Percentiles rank a stretch among this genome's conserved stretches.
These are phyloP conservation scores for Sugiyamaella marilandica DNA, from an alignment of 805 yeast genomes.

Conservation along the genomic window DNA sequence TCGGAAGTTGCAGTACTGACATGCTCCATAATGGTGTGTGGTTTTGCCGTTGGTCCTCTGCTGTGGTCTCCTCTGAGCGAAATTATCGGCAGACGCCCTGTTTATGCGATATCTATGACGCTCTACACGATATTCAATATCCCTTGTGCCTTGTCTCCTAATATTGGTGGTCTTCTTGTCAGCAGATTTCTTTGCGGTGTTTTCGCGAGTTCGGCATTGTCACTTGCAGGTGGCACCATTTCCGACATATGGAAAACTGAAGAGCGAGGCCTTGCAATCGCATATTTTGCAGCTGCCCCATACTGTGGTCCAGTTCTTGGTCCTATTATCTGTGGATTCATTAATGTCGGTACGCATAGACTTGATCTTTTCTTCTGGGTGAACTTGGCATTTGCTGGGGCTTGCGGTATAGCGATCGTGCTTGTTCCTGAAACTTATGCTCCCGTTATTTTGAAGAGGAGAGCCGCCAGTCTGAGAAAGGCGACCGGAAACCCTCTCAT, in stretches of 20 bases:
- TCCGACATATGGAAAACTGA: conserved; percentile 83
- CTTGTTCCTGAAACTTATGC: conserved; percentile 90
- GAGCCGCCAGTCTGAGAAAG: conserved; percentile 65
- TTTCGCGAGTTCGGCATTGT: conserved; percentile 74
- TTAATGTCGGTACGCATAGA: conserved; percentile 59
- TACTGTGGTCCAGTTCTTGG: conserved; percentile 92
- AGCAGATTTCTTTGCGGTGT: conserved; percentile 88
- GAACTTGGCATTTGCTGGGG: conserved; percentile 87
- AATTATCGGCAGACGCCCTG: conserved; percentile 79
- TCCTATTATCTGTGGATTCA: conserved; percentile 83
- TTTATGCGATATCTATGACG: conserved; percentile 69
- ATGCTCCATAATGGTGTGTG: conserved; percentile 83
- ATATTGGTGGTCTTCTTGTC: conserved; percentile 72
- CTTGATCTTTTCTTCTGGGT: conserved; percentile 79
- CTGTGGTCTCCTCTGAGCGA: conserved; percentile 88
- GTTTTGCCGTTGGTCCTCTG: conserved; percentile 82
- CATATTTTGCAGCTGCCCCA: conserved; percentile 87
- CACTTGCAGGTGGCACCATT: conserved; percentile 85
- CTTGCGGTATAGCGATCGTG: conserved; percentile 62
- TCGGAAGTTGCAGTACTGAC: conserved; percentile 73
- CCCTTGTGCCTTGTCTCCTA: conserved; percentile 81
- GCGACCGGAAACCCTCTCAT: conserved; percentile 81
- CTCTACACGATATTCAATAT: conserved; percentile 76
- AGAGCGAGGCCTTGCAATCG: conserved; percentile 84
- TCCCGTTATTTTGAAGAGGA: conserved; percentile 70